Percentiles rank a stretch among this genome's conserved stretches.
Conservation (phyloP, 805 yeast genomes). For the Cephaloascus fragrans region DNA sequence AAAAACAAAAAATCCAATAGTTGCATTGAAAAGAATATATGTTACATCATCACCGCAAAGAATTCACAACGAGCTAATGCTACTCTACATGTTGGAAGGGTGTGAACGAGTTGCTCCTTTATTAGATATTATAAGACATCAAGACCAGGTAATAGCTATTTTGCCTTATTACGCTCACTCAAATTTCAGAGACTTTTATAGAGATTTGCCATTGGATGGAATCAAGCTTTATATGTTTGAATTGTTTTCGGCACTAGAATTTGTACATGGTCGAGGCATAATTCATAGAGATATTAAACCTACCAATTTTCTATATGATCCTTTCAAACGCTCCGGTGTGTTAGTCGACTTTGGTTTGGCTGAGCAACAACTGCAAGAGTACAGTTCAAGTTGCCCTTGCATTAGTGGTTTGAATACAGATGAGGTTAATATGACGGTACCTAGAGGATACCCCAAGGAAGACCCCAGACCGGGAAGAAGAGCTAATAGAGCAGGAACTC, state of each 20-base stretch:
- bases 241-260: slow-evolving; percentile 62
- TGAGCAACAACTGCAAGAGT: slow-evolving; percentile 34
- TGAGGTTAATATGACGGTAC: slow-evolving; percentile 11
- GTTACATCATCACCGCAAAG: slow-evolving; percentile 93
- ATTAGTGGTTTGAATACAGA: slow-evolving; percentile 5
- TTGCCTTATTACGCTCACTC: slow-evolving; percentile 86
- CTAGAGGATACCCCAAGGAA: slow-evolving; percentile 69
- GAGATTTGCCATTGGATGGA: slow-evolving; percentile 71
- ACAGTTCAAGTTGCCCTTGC: background rate
- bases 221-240: slow-evolving; percentile 76
- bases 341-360: slow-evolving; percentile 91
- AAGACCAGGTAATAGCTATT: slow-evolving; percentile 90
- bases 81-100: slow-evolving; percentile 61
- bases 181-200: slow-evolving; percentile 80
- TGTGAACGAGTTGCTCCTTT: slow-evolving; percentile 77
- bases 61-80: slow-evolving; percentile 77
- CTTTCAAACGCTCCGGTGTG: slow-evolving; percentile 61
- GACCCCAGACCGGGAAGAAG: slow-evolving; percentile 84
- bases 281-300: slow-evolving; percentile 38
- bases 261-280: slow-evolving; percentile 37
- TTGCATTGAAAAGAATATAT: slow-evolving; percentile 87
- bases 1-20: slow-evolving; percentile 35
- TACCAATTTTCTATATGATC: slow-evolving; percentile 63
- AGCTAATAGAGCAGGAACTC: slow-evolving; percentile 94
- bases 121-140: slow-evolving; percentile 75